Conservation (phyloP, 2,329 filamentous ascomycete species). For the Exophiala phaeomuriformis region DNA sequence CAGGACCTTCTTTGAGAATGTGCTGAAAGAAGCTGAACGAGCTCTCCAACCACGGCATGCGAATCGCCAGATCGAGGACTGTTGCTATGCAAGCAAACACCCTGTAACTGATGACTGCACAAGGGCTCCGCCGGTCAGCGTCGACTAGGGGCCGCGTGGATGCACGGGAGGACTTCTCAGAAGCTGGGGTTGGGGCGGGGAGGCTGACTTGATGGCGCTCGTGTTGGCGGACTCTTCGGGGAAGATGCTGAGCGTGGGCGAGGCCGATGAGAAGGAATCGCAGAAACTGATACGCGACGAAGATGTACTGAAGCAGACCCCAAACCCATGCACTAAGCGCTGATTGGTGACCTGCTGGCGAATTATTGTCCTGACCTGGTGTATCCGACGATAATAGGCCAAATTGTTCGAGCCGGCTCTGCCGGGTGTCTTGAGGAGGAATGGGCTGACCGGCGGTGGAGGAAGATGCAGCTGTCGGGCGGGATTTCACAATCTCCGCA, state of each 20-base stretch:
- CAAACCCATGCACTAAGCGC: slow-evolving; percentile 40
- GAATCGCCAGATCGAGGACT: slow-evolving; percentile 63
- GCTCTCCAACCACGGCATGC: slow-evolving; percentile 88
- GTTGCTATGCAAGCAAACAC: slow-evolving; percentile 67
- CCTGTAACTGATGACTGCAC: slow-evolving; percentile 68
- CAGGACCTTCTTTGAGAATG: slow-evolving; percentile 64
- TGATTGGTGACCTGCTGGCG: slow-evolving; percentile 31
- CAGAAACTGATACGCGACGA: slow-evolving; percentile 52
- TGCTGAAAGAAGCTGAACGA: slow-evolving; percentile 68
- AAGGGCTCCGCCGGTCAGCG: slow-evolving; percentile 33
- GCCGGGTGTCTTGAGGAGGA: slow-evolving; percentile 29
- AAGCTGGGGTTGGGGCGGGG: slow-evolving; percentile 12
- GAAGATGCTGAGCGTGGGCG: slow-evolving; percentile 19
- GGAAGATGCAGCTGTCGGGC: slow-evolving; percentile 2
- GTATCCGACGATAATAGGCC: slow-evolving; percentile 44
- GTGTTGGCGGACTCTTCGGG: slow-evolving; percentile 24
- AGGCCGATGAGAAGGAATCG: slow-evolving; percentile 51
- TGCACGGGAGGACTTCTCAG: slow-evolving; percentile 3
- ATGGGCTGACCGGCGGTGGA: slow-evolving; percentile 9
- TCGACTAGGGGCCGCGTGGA: slow-evolving; percentile 17
- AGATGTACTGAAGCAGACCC: slow-evolving; percentile 46
- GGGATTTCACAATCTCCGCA: slow-evolving; percentile 42
- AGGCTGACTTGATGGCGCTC: slow-evolving; percentile 2
- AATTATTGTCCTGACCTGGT: slow-evolving; percentile 22
- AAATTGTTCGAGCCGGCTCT: slow-evolving; percentile 48